Percentiles rank a stretch among this genome's conserved stretches.
phyloP scores from a whole-genome alignment of 495 filamentous ascomycete species.

The Mytilinidion resinicola region DNA sequence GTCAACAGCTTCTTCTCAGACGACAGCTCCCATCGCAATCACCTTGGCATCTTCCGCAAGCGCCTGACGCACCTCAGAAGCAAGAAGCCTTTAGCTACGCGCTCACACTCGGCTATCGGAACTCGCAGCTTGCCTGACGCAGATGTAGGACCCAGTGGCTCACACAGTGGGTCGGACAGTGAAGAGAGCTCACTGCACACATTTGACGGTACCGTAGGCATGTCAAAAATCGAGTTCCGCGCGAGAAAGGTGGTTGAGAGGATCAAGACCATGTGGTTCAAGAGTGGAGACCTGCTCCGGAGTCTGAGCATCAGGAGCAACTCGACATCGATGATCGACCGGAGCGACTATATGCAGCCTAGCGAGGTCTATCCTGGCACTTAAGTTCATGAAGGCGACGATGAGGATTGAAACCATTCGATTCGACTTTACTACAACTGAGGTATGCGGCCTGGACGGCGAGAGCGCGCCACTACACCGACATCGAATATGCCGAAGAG shows the following conservation, averaged over 20 bases:
- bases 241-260: constrained; percentile 30
- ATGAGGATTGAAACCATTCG: too few relatives aligned
- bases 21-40: constrained; percentile 33
- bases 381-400: background rate
- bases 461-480: too few relatives aligned
- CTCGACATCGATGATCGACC: background rate
- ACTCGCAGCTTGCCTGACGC: constrained; percentile 4
- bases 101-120: constrained; percentile 12
- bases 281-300: constrained; percentile 10
- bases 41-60: constrained; percentile 26
- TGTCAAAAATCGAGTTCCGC: constrained; percentile 30
- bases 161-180: constrained; percentile 3
- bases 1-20: constrained; percentile 41
- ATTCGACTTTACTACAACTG: too few relatives aligned
- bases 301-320: constrained; percentile 16
- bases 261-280: constrained; percentile 25
- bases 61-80: constrained; percentile 29
- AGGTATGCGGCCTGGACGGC: too few relatives aligned
- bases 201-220: constrained; percentile 26
- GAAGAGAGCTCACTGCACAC: constrained; percentile 5
- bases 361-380: constrained; percentile 4
- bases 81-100: constrained; percentile 8
- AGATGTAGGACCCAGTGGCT: background rate
- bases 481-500: too few relatives aligned
- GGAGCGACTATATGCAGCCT: background rate